A percentile compares a stretch with the other conserved stretches of the same genome.
phyloP scores from a whole-genome alignment of 371 early-diverging fungal species.

The Mucor racemosus region DNA sequence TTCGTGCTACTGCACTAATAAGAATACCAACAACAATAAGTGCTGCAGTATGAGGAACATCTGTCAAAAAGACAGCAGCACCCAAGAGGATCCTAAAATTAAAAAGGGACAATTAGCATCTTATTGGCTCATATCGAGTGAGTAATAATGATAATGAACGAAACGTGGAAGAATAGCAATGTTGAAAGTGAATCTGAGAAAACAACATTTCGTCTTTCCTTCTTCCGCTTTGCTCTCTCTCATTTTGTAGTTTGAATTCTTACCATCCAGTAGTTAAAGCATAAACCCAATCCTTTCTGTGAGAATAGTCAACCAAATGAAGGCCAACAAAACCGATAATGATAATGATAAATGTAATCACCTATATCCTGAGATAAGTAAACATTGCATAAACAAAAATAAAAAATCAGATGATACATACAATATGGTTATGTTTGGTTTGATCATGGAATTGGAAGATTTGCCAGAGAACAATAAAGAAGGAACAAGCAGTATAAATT shows the following conservation, averaged over 20 bases:
- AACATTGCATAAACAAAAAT: neutral
- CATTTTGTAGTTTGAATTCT: neutral
- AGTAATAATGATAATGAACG: slow-evolving; percentile 1
- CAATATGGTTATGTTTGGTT: slow-evolving; percentile 39
- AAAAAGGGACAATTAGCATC: slow-evolving; percentile 2
- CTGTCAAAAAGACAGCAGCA: slow-evolving; percentile 38
- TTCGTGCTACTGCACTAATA: slow-evolving; percentile 46
- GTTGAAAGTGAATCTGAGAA: neutral
- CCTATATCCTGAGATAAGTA: slow-evolving; percentile 21
- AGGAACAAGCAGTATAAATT: slow-evolving; percentile 43
- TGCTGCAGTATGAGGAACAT: slow-evolving; percentile 38
- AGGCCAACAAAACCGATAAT: slow-evolving; percentile 45
- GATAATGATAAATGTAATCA: slow-evolving; percentile 37
- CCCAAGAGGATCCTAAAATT: slow-evolving; percentile 41
- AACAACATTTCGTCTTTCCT: neutral
- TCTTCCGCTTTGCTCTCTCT: neutral
- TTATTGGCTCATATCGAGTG: neutral
- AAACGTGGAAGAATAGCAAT: neutral
- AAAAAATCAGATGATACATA: slow-evolving; percentile 22
- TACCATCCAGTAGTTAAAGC: slow-evolving; percentile 55
- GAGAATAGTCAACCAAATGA: slow-evolving; percentile 50
- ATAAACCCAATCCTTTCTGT: slow-evolving; percentile 54
- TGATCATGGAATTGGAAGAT: slow-evolving; percentile 39
- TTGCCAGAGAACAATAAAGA: slow-evolving; percentile 44
- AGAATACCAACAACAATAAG: slow-evolving; percentile 50